phyloP scores from a whole-genome alignment of 768 basidiomycete species.

The Phlegmacium glaucopus region DNA sequence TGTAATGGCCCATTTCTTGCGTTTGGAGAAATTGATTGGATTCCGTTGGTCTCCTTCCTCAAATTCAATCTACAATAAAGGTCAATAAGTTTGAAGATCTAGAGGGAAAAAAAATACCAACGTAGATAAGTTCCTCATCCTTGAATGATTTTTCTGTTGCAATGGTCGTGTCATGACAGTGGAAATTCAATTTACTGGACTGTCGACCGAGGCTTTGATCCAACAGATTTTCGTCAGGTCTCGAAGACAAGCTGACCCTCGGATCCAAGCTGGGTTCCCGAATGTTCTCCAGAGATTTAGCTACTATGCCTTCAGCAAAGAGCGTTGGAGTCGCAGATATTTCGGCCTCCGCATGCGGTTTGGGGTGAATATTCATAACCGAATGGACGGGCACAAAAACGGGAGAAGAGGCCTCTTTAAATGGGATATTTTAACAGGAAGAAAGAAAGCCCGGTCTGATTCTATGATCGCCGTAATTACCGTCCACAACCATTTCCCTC shows the following conservation, averaged over 20 bases:
- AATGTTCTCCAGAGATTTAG: constrained; percentile 26
- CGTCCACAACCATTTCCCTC: no score
- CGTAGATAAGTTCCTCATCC: constrained; percentile 17
- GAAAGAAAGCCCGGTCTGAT: no score
- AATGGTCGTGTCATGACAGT: constrained; percentile 19
- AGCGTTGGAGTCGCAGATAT: constrained; percentile 19
- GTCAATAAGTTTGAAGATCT: constrained; percentile 20
- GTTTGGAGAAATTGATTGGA: constrained; percentile 32
- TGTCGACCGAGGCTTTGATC: constrained; percentile 30
- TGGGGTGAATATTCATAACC: neutral
- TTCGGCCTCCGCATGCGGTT: constrained; percentile 5
- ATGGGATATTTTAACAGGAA: no score
- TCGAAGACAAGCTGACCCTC: constrained; percentile 25
- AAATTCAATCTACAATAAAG: constrained; percentile 35
- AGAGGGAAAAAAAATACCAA: constrained; percentile 11
- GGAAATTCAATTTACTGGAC: constrained; percentile 17
- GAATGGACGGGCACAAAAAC: neutral
- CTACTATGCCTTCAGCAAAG: constrained; percentile 20
- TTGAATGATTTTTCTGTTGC: constrained; percentile 9
- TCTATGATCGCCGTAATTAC: no score
- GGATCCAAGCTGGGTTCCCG: constrained; percentile 35
- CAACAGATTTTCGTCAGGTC: constrained; percentile 27
- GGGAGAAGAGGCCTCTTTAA: no score
- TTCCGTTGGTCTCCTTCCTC: constrained; percentile 21
- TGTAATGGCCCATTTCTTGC: constrained; percentile 44